These are phyloP conservation scores for Fusarium miscanthi DNA, from an alignment of 2,329 filamentous ascomycete genomes.

Conservation along the genomic window DNA sequence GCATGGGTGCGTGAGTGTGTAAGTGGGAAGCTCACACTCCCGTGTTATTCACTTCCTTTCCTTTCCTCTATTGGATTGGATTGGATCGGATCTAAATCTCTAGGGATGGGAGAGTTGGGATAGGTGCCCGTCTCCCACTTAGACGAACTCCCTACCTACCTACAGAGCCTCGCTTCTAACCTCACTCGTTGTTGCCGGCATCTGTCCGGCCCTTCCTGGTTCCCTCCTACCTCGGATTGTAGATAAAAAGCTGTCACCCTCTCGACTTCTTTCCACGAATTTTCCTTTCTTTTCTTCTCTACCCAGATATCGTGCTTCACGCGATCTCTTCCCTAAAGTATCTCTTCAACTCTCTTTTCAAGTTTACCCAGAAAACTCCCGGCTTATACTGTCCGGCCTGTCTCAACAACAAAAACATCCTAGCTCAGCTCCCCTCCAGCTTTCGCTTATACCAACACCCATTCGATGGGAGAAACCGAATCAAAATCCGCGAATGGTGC, in stretches of 20 bases:
- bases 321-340: conserved; percentile 26
- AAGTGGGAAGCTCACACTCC: conserved; percentile 21
- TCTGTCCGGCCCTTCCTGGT: conserved; percentile 23
- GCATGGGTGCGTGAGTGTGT: not conserved
- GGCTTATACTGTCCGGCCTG: conserved; percentile 28
- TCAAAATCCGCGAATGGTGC: conserved; percentile 55
- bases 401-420: not conserved
- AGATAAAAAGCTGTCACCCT: conserved; percentile 41
- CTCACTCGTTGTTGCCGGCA: conserved; percentile 9
- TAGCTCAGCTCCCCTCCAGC: conserved; percentile 10
- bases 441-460: conserved; percentile 47
- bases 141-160: not conserved
- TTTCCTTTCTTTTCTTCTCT: conserved; percentile 20
- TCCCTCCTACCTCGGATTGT: conserved; percentile 10
- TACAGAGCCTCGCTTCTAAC: conserved; percentile 22
- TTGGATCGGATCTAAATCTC: conserved; percentile 1
- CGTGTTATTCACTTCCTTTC: conserved; percentile 16
- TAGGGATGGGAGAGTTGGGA: conserved; percentile 12
- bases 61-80: not conserved
- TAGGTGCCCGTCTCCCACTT: conserved; percentile 20
- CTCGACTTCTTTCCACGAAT: conserved; percentile 7
- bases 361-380: not conserved
- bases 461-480: conserved; percentile 57
- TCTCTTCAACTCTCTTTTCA: conserved; percentile 1
- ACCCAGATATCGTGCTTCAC: conserved; percentile 39